Conservation (phyloP, 2,329 filamentous ascomycete species). For the Lizonia empirigonia region DNA sequence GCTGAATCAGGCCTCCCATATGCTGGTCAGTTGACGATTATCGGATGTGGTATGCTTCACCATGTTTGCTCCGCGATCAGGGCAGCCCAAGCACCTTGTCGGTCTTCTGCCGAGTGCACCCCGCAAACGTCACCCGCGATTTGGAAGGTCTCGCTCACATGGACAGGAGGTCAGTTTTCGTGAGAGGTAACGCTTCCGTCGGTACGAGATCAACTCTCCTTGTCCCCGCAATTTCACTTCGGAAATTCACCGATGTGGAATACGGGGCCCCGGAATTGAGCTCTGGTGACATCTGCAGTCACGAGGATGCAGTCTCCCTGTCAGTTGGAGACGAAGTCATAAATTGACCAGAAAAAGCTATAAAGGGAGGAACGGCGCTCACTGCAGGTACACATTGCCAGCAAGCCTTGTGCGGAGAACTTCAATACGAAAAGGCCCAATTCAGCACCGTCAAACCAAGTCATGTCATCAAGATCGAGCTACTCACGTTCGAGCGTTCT, state of each 20-base stretch:
- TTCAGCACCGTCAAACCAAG: neutral
- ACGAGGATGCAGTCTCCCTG: neutral
- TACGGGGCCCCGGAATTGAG: constrained; percentile 8
- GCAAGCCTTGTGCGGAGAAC: neutral
- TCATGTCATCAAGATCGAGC: constrained; percentile 13
- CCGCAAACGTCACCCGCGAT: neutral
- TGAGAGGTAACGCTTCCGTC: neutral
- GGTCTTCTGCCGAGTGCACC: constrained; percentile 9
- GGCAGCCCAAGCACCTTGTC: neutral
- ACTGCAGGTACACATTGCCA: neutral
- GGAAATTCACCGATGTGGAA: neutral
- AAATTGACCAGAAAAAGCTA: neutral
- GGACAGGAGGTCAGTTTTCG: neutral
- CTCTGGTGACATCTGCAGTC: neutral
- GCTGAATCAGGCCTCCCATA: no score
- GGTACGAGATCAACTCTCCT: neutral
- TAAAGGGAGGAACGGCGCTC: neutral
- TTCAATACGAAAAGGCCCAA: neutral
- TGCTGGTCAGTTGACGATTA: no score
- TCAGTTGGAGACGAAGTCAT: neutral
- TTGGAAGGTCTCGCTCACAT: neutral
- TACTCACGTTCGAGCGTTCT: constrained; percentile 17
- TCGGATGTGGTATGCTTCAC: no score
- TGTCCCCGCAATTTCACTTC: neutral
- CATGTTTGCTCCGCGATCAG: neutral